Conservation (phyloP, 2,329 filamentous ascomycete genomes). For the Hortaea werneckii region DNA sequence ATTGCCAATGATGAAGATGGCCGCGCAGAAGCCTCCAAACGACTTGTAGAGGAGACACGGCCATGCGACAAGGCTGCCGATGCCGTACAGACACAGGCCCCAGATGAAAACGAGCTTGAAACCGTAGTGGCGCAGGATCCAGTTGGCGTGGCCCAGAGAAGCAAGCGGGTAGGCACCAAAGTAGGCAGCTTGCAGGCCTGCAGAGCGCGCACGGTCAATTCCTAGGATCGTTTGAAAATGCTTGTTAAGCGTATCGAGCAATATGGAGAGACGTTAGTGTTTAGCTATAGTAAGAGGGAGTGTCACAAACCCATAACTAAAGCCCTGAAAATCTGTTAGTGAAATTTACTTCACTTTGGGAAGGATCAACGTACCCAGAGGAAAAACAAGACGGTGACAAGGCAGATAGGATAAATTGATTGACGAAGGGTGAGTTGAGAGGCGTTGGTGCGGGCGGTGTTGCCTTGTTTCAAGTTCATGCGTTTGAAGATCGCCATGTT, state of each 20-base stretch:
- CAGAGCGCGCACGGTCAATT: conserved; percentile 35
- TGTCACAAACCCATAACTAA: conserved; percentile 42
- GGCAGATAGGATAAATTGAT: conserved; percentile 54
- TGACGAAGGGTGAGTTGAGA: conserved; percentile 55
- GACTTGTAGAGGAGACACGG: conserved; percentile 45
- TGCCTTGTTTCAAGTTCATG: conserved; percentile 18
- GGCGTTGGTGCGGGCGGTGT: conserved; percentile 41
- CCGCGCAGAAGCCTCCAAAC: conserved; percentile 51
- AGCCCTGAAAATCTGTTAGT: conserved; percentile 28
- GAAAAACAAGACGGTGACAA: conserved; percentile 58
- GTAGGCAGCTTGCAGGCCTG: conserved; percentile 40
- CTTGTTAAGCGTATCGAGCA: conserved; percentile 39
- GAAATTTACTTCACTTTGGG: not conserved
- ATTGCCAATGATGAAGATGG: conserved; percentile 45
- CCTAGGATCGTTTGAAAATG: conserved; percentile 37
- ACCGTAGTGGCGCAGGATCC: conserved; percentile 39
- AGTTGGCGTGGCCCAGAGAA: conserved; percentile 38
- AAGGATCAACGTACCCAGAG: conserved; percentile 40
- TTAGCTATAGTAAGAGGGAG: too few species aligned
- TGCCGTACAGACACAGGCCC: conserved; percentile 45
- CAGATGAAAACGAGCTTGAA: conserved; percentile 39
- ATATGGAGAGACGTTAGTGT: too few species aligned
- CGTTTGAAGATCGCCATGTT: conserved; percentile 8
- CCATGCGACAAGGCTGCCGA: conserved; percentile 50
- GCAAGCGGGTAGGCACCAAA: conserved; percentile 42